phyloP scores from a whole-genome alignment of 352 stramenopile genomes.

The Pythium monospermum region DNA sequence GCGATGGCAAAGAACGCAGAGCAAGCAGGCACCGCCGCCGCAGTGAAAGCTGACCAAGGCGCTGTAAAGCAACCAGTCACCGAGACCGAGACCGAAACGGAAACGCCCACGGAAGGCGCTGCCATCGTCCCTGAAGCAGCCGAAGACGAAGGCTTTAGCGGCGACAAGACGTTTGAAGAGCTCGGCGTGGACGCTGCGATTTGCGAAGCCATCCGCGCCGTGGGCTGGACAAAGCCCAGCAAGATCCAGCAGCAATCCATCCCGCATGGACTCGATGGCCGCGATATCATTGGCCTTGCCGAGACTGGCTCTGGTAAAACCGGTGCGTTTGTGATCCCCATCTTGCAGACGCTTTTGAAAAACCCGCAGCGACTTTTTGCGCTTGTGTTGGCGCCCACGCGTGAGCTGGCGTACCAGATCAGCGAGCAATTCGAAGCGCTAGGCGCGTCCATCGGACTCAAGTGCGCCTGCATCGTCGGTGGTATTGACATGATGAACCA shows the following conservation, averaged over 20 bases:
- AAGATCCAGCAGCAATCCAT: constrained; percentile 95
- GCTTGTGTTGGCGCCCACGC: constrained; percentile 90
- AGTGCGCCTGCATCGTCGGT: constrained; percentile 90
- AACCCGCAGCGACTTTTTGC: constrained; percentile 88
- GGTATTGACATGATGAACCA: constrained; percentile 98
- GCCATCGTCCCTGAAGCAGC: neutral
- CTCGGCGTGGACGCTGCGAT: constrained; percentile 90
- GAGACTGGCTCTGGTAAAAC: constrained; percentile 96
- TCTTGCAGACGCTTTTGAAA: constrained; percentile 90
- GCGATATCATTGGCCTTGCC: constrained; percentile 97
- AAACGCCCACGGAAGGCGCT: constrained; percentile 17
- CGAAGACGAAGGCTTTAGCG: constrained; percentile 50
- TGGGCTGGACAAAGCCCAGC: constrained; percentile 93
- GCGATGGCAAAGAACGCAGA: constrained; percentile 13
- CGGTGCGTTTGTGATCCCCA: constrained; percentile 92
- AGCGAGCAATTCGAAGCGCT: constrained; percentile 92
- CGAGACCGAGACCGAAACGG: neutral
- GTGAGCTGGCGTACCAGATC: constrained; percentile 96
- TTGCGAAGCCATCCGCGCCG: constrained; percentile 86
- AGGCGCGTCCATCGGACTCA: constrained; percentile 89
- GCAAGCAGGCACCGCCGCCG: constrained; percentile 3
- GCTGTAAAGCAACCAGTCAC: neutral
- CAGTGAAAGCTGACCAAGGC: neutral
- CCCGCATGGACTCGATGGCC: constrained; percentile 87
- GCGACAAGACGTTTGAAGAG: constrained; percentile 81